Conservation (phyloP, 1,284 basidiomycete species). For the Schizopora paradoxa region DNA sequence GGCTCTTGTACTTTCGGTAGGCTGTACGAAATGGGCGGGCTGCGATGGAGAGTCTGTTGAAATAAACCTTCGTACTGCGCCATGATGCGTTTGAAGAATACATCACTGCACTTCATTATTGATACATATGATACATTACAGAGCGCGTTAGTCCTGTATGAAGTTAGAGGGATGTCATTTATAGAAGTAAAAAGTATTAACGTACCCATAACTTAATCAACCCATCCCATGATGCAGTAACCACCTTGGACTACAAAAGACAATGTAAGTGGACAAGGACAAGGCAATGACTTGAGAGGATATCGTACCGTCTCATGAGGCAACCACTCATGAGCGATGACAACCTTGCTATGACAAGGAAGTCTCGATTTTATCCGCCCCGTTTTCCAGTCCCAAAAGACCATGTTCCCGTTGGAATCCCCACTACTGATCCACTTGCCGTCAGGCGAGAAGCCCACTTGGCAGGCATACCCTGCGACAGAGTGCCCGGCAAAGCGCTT, state of each 20-base stretch:
- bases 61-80: too few species aligned
- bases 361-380: conserved; percentile 88
- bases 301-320: conserved; percentile 90
- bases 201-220: conserved; percentile 90
- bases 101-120: too few species aligned
- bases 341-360: conserved; percentile 88
- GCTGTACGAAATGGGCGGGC: too few species aligned
- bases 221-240: conserved; percentile 97
- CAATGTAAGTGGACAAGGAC: conserved; percentile 16
- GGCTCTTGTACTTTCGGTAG: too few species aligned
- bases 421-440: conserved; percentile 97
- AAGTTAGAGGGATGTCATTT: background rate
- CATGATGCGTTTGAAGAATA: too few species aligned
- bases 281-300: conserved; percentile 11
- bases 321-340: conserved; percentile 96
- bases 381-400: conserved; percentile 99
- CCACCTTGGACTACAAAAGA: conserved; percentile 74
- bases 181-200: conserved; percentile 27
- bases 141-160: too few species aligned
- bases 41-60: too few species aligned
- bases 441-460: conserved; percentile 95
- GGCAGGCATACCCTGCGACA: conserved; percentile 94
- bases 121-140: too few species aligned
- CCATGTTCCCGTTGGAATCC: conserved; percentile 90
- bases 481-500: conserved; percentile 97